Evolutionary conservation across 345 rosid species (phyloP), one percentile per base, ranked within the genome.

Genomic region (Populus simonii): DNA sequence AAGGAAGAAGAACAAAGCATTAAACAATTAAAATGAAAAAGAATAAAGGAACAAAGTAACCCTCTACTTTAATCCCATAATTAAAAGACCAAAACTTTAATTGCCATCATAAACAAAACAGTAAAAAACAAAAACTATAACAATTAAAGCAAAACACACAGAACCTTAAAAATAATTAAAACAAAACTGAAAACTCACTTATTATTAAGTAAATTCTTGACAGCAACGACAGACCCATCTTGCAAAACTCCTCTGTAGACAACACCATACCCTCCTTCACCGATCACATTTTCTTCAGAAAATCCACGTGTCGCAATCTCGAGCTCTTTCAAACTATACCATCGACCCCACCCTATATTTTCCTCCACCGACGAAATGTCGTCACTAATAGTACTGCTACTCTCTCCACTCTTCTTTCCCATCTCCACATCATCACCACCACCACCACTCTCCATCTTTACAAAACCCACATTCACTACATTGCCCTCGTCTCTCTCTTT

Each of bases 211-310:
- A 96, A 90, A 83, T 91, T 88, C 84, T 96, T 96, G 67, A 96
- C 97, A 39, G 99, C 99, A 23, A 90, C 97, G 2, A 92, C 89
- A 4, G 97, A 91, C 35, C 92, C 94, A 39, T 93, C 98, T 6
- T 74, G 71, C 82, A 96, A 83, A 16, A 89, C 87, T 29, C 97
- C 99, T 79, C 90, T 84, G 71, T 82, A 95, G 51, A 95, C 99
- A 79, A 95, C 59, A 2, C 99, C 99, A 71, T 95, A 95, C 1
- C 99, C 99, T 23, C 99, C 99, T 86, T 93, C 99, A 4, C 99
- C 99, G 84, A 96, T 84, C 74, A 93, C 90, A 69, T 83, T 93
- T 85, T 89, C 96, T 81, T 87, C 94, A 39, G 91, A 73, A 62
- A 96, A 96, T 29, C 91, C 93, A 76, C 87, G 84, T 10, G 99